Percentiles rank a stretch among this genome's conserved stretches.
phyloP scores from a whole-genome alignment of 495 filamentous ascomycete species.

The Hypoxylon trugodes region DNA sequence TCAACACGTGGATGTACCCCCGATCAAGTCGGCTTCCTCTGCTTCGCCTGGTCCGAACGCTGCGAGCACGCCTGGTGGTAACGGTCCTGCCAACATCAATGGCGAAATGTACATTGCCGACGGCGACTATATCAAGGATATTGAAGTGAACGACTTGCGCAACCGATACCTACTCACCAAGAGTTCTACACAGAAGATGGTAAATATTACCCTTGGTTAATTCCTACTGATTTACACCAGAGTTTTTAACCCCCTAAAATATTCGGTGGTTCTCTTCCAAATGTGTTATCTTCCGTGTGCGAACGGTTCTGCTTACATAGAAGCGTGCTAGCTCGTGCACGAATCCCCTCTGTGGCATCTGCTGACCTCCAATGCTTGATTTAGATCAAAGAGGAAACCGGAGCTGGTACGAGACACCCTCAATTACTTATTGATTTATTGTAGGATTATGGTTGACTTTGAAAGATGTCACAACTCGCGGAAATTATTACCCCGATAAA shows the following conservation, averaged over 20 bases:
- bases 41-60: conserved; percentile 31
- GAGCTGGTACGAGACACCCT: conserved; percentile 90
- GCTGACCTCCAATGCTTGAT: conserved; percentile 95
- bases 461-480: conserved; percentile 99
- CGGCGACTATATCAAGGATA: conserved; percentile 96
- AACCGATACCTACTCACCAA: conserved; percentile 98
- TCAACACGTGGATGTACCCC: conserved; percentile 93
- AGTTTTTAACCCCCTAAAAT: conserved; percentile 51
- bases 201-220: conserved; percentile 80
- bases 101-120: conserved; percentile 92
- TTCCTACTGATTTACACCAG: conserved; percentile 82
- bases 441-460: conserved; percentile 65
- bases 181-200: conserved; percentile 98
- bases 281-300: conserved; percentile 60
- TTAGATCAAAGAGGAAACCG: conserved; percentile 99
- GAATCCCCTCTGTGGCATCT: conserved; percentile 87
- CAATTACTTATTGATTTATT: conserved; percentile 55
- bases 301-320: conserved; percentile 84
- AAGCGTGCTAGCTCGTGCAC: conserved; percentile 74
- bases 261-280: conserved; percentile 50
- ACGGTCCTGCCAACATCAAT: conserved; percentile 68
- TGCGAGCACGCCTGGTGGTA: conserved; percentile 42
- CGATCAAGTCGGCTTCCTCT: conserved; percentile 67
- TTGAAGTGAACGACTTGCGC: conserved; percentile 97
- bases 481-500: conserved; percentile 96